phyloP scores from a whole-genome alignment of 371 early-diverging fungal species.

The Blakeslea trispora region DNA sequence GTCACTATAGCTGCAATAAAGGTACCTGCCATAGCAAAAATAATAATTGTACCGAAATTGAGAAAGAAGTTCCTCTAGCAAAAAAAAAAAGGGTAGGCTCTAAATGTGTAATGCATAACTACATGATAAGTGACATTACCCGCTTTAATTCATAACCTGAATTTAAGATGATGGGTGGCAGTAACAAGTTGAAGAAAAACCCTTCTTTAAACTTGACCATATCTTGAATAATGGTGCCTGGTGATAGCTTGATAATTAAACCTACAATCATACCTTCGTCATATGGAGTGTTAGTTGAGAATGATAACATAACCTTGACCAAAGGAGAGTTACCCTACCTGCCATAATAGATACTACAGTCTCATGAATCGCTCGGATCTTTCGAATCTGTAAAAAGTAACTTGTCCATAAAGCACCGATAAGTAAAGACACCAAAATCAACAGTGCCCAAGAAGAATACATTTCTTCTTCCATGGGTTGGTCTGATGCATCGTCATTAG shows the following conservation, averaged over 20 bases:
- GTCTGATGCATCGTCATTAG: constrained; percentile 26
- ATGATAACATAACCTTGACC: too few relatives aligned
- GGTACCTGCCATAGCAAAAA: constrained; percentile 92
- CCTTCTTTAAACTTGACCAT: constrained; percentile 91
- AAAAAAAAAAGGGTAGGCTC: background rate
- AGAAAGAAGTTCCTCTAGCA: constrained; percentile 77
- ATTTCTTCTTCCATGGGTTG: constrained; percentile 69
- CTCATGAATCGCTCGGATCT: constrained; percentile 89
- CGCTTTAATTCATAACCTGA: constrained; percentile 92
- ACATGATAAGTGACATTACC: too few relatives aligned
- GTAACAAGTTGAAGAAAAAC: constrained; percentile 91
- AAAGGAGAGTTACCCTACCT: constrained; percentile 56
- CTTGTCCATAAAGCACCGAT: constrained; percentile 82
- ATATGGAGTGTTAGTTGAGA: too few relatives aligned
- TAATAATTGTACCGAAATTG: constrained; percentile 85
- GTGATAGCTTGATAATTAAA: constrained; percentile 73
- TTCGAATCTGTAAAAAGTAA: constrained; percentile 82
- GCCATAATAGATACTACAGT: constrained; percentile 91
- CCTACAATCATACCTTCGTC: constrained; percentile 92
- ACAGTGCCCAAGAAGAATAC: constrained; percentile 81
- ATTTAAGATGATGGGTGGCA: constrained; percentile 95
- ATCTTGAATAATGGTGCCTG: constrained; percentile 70
- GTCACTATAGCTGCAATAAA: constrained; percentile 87
- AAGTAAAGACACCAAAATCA: constrained; percentile 82
- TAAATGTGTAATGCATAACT: too few relatives aligned